A percentile compares a stretch with the other conserved stretches of the same genome.
phyloP scores from a whole-genome alignment of 495 filamentous ascomycete genomes.

The Xylaria intraflava region DNA sequence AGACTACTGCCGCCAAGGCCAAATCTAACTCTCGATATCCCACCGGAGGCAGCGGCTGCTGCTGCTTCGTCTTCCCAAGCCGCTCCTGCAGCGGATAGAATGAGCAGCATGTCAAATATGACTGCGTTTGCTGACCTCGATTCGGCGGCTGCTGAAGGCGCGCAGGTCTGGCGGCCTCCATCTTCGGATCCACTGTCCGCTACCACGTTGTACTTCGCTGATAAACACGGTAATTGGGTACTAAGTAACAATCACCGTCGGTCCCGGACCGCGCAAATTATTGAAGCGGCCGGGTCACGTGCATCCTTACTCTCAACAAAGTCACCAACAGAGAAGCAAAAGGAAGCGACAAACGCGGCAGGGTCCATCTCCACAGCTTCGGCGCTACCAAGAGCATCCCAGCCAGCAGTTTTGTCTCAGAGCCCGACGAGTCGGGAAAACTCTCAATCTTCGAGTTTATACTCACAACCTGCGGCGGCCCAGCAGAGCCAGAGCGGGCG shows the following conservation, averaged over 20 bases:
- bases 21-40: conserved; percentile 29
- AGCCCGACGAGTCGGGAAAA: conserved; percentile 1
- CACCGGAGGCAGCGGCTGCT: conserved; percentile 4
- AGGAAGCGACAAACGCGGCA: conserved; percentile 21
- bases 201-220: conserved; percentile 34
- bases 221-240: conserved; percentile 43
- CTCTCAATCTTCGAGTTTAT: conserved; percentile 21
- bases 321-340: conserved; percentile 33
- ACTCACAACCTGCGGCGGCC: conserved; percentile 19
- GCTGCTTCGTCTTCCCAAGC: conserved; percentile 10
- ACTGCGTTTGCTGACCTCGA: conserved; percentile 41
- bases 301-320: conserved; percentile 35
- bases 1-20: conserved; percentile 25
- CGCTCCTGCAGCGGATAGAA: conserved; percentile 19
- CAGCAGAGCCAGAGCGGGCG: conserved; percentile 9
- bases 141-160: conserved; percentile 19
- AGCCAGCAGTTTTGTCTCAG: conserved; percentile 15
- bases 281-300: conserved; percentile 24
- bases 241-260: conserved; percentile 23
- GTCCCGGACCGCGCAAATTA: conserved; percentile 13
- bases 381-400: conserved; percentile 9
- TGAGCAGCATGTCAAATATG: conserved; percentile 42
- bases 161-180: conserved; percentile 36
- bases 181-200: conserved; percentile 32
- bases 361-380: conserved; percentile 19